A percentile compares a stretch with the other conserved stretches of the same genome.
Evolutionary conservation across 169 alveolate genomes (phyloP).

Genomic region (Sarcocystis neurona): DNA sequence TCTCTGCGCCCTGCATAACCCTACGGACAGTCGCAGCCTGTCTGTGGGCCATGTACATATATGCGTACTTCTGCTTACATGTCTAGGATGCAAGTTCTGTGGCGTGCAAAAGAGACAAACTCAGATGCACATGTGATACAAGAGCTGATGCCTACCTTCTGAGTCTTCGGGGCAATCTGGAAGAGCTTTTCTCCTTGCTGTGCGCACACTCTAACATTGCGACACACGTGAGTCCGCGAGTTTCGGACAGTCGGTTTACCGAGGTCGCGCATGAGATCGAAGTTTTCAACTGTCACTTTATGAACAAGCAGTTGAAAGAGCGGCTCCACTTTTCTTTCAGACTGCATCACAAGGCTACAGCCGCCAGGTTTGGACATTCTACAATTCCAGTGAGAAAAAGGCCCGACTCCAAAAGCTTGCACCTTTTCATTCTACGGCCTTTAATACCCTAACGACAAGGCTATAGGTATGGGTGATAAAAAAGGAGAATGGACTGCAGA

Average conservation of each 20-base stretch:
- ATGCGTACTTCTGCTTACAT: too few species aligned
- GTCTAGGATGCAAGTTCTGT: too few species aligned
- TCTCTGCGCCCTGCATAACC: not conserved
- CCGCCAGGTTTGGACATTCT: not conserved
- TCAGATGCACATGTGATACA: not conserved
- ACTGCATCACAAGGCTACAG: conserved; percentile 46
- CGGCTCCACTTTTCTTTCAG: conserved; percentile 64
- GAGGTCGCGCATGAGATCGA: conserved; percentile 61
- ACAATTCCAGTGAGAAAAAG: conserved; percentile 17
- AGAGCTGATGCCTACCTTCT: conserved; percentile 32
- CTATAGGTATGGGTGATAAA: too few species aligned
- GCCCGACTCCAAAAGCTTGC: too few species aligned
- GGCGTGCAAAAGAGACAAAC: too few species aligned
- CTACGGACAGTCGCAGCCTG: too few species aligned
- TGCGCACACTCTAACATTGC: not conserved
- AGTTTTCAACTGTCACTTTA: conserved; percentile 64
- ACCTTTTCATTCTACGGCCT: too few species aligned
- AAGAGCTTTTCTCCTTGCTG: conserved; percentile 59
- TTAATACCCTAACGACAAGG: too few species aligned
- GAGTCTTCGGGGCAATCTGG: conserved; percentile 66
- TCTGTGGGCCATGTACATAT: too few species aligned
- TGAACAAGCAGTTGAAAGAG: conserved; percentile 66
- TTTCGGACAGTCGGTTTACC: conserved; percentile 14
- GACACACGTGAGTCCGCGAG: not conserved
- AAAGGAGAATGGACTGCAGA: too few species aligned